Evolutionary conservation across 2,329 filamentous ascomycete species (phyloP).

Genomic region (Penicillium verrucosum): DNA sequence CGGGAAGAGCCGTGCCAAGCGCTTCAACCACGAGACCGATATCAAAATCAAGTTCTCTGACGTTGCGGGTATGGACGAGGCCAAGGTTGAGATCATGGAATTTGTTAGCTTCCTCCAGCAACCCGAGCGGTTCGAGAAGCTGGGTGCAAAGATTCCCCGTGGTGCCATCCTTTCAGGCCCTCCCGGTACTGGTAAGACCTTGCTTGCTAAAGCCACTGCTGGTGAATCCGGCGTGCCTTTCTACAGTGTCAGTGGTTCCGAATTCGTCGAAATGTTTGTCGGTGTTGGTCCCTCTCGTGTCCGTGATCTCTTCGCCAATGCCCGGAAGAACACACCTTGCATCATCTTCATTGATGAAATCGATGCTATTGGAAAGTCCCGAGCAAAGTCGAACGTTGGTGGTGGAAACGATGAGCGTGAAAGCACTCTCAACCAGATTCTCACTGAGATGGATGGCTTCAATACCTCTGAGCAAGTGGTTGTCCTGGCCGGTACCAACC

Average conservation of each 20-base stretch:
- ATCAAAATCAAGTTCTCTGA: constrained; percentile 97
- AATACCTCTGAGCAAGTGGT: constrained; percentile 96
- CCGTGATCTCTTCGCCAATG: constrained; percentile 88
- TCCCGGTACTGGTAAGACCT: constrained; percentile 95
- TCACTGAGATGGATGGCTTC: constrained; percentile 99
- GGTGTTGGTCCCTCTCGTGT: constrained; percentile 96
- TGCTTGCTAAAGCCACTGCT: constrained; percentile 94
- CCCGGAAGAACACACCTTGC: constrained; percentile 92
- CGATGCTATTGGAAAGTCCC: constrained; percentile 90
- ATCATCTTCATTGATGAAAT: constrained; percentile 99
- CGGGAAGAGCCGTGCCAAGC: constrained; percentile 91
- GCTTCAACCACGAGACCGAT: constrained; percentile 95
- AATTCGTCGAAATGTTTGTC: constrained; percentile 99
- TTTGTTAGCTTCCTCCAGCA: constrained; percentile 97
- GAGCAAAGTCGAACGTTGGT: constrained; percentile 76
- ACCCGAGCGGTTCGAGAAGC: constrained; percentile 84
- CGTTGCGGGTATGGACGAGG: constrained; percentile 96
- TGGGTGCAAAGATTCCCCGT: constrained; percentile 95
- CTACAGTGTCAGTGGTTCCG: constrained; percentile 96
- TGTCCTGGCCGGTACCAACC: constrained; percentile 92
- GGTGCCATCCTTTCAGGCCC: constrained; percentile 97
- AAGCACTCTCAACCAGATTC: constrained; percentile 93
- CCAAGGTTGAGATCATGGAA: constrained; percentile 98
- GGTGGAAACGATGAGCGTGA: constrained; percentile 97
- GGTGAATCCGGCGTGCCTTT: constrained; percentile 96